Evolutionary conservation across 306 rosid genomes (phyloP).

Genomic region (Prinsepia uniflora): DNA sequence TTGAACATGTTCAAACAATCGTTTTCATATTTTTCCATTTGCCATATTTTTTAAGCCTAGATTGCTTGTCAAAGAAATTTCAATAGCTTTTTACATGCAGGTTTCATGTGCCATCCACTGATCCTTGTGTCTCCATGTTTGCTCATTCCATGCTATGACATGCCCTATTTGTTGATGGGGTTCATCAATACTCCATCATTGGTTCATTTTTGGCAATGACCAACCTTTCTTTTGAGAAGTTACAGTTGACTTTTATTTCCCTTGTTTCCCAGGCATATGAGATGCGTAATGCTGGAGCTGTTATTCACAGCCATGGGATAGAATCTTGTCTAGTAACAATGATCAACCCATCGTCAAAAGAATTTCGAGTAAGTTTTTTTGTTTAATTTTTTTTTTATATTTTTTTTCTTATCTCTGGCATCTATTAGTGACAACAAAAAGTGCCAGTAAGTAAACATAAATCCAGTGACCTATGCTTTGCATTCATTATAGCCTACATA

Average conservation of each 20-base stretch:
- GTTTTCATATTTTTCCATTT: not conserved
- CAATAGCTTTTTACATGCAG: not conserved
- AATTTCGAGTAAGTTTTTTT: slow-evolving; percentile 73
- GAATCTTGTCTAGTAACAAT: slow-evolving; percentile 91
- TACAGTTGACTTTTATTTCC: slow-evolving; percentile 17
- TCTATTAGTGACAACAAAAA: not conserved
- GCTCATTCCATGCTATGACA: not conserved
- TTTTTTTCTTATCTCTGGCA: not conserved
- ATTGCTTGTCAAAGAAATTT: not conserved
- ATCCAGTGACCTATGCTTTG: not conserved
- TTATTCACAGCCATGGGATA: slow-evolving; percentile 84
- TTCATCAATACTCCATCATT: slow-evolving; percentile 2
- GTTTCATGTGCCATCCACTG: not conserved
- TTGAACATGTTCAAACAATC: not conserved
- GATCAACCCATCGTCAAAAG: slow-evolving; percentile 79
- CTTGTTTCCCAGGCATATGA: slow-evolving; percentile 66
- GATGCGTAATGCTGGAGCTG: slow-evolving; percentile 81
- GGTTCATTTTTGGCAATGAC: slow-evolving; percentile 15
- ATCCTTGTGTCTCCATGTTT: not conserved
- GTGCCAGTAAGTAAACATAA: not conserved
- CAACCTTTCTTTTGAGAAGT: slow-evolving; percentile 12
- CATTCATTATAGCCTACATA: not conserved
- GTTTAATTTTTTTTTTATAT: too few relatives aligned
- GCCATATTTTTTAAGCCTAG: not conserved
- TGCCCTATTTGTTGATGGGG: not conserved